Evolutionary conservation across 192 early-diverging fungal species (phyloP), one percentile per base, ranked within the genome.

Genomic region (Podila epicladia): DNA sequence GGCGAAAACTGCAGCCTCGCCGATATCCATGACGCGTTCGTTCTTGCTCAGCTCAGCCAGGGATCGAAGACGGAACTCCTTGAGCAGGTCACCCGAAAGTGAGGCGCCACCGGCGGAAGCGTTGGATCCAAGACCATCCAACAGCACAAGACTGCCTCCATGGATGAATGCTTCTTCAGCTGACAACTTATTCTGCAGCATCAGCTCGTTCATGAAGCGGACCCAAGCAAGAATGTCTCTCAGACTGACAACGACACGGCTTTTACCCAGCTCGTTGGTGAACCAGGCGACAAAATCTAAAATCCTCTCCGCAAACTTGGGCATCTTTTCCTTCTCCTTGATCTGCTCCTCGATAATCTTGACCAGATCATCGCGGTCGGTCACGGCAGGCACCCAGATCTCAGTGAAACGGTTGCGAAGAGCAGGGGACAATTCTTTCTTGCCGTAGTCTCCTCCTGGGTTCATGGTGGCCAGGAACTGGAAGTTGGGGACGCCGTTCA

Each of bases 381-480:
- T 87, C 4, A 97, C 92, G n/a, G 91, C 83, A 7, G 96, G 95
- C 3, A 97, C 96, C 98, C 98, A 99, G 26, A 99, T 91, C 82
- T 99, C 98, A 7, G 97, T 98, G 71, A 99, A 99, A 61, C 98
- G 92, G 84, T 99, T 99, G 48, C 98, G 90, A 62, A 99, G 89
- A 9, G 98, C 98, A 41, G 98, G 98, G 13, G 94, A 96, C 19
- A 99, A 89, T 82, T 99, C 98, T 74, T 97, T 97, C 85, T 99
- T 99, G 50, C 98, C 98, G 80, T 97, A 98, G 82, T 99, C 98
- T 57, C 98, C 98, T 45, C 98, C 98, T 5, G 98, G 98, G 83
- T 99, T 99, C 98, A 99, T 99, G 4, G 98, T 99, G 2, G 98
- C 97, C 19, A 98, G 83, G 82, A 99, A 98, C 62, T 92, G 91